Conservation (phyloP, 108 stramenopile species). For the Skeletonema potamos region DNA sequence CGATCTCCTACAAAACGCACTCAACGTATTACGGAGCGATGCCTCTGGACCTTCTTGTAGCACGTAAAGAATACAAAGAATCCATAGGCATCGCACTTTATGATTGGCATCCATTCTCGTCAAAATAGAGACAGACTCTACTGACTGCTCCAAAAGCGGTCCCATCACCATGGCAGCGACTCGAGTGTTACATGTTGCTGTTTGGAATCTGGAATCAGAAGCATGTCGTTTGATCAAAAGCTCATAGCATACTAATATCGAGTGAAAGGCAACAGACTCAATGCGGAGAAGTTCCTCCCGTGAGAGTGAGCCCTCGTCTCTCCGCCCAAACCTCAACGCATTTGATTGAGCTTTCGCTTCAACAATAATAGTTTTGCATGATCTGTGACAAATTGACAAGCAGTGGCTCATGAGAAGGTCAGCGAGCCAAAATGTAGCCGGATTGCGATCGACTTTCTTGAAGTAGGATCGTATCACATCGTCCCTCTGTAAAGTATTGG, state of each 20-base stretch:
- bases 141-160: slow-evolving; percentile 55
- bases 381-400: slow-evolving; percentile 66
- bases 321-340: slow-evolving; percentile 21
- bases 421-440: slow-evolving; percentile 76
- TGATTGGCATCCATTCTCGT: slow-evolving; percentile 78
- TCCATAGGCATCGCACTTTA: slow-evolving; percentile 71
- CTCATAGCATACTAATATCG: slow-evolving; percentile 73
- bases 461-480: slow-evolving; percentile 2
- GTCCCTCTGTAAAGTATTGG: background rate
- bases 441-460: slow-evolving; percentile 45
- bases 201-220: slow-evolving; percentile 77
- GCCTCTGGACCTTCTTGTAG: slow-evolving; percentile 86
- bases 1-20: slow-evolving; percentile 48
- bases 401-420: slow-evolving; percentile 68
- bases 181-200: slow-evolving; percentile 54
- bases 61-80: slow-evolving; percentile 72
- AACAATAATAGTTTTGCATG: slow-evolving; percentile 68
- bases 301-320: slow-evolving; percentile 38
- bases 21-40: slow-evolving; percentile 57
- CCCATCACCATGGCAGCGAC: slow-evolving; percentile 66
- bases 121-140: slow-evolving; percentile 59
- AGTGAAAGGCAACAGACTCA: slow-evolving; percentile 80
- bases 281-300: slow-evolving; percentile 68
- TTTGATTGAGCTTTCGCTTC: slow-evolving; percentile 64
- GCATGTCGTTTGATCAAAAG: slow-evolving; percentile 79